Evolutionary conservation across 768 basidiomycete genomes (phyloP).

Genomic region (Dioszegia aurantiaca): DNA sequence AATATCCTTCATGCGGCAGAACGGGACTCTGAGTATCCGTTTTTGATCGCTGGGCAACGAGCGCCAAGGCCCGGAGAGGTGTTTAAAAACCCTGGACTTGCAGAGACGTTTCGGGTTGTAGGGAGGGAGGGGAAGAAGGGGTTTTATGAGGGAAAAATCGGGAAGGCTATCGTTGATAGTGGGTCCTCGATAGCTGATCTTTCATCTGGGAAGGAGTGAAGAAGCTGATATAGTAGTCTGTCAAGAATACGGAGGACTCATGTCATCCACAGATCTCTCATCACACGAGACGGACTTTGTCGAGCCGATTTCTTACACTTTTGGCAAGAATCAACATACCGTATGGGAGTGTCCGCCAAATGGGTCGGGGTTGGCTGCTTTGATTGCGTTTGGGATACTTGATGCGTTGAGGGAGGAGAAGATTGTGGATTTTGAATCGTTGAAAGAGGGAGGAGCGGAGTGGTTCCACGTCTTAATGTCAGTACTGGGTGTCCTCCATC

Average conservation of each 20-base stretch:
- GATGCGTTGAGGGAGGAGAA: conserved; percentile 75
- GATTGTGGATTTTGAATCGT: conserved; percentile 63
- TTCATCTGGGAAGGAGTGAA: conserved; percentile 4
- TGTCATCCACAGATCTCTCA: conserved; percentile 88
- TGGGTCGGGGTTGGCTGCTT: conserved; percentile 78
- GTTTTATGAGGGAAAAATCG: conserved; percentile 84
- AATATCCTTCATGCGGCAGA: conserved; percentile 72
- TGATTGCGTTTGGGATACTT: conserved; percentile 82
- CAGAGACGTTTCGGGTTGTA: conserved; percentile 71
- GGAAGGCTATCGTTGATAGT: conserved; percentile 77
- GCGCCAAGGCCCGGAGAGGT: conserved; percentile 81
- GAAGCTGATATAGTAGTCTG: conserved; percentile 3
- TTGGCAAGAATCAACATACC: conserved; percentile 54
- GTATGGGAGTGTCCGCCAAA: conserved; percentile 24
- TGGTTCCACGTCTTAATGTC: conserved; percentile 69
- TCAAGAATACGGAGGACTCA: conserved; percentile 54
- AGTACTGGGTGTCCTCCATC: too few relatives aligned
- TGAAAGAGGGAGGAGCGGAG: conserved; percentile 81
- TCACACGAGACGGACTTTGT: conserved; percentile 71
- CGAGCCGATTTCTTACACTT: conserved; percentile 83
- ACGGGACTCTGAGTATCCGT: conserved; percentile 63
- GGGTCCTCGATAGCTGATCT: too few relatives aligned
- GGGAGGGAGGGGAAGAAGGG: conserved; percentile 81
- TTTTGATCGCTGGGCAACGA: conserved; percentile 73
- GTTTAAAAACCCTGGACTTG: conserved; percentile 66